A percentile compares a stretch with the other conserved stretches of the same genome.
These are phyloP conservation scores for Dictyostelium capitatum DNA, from an alignment of 78 protist genomes.

Conservation along the genomic window DNA sequence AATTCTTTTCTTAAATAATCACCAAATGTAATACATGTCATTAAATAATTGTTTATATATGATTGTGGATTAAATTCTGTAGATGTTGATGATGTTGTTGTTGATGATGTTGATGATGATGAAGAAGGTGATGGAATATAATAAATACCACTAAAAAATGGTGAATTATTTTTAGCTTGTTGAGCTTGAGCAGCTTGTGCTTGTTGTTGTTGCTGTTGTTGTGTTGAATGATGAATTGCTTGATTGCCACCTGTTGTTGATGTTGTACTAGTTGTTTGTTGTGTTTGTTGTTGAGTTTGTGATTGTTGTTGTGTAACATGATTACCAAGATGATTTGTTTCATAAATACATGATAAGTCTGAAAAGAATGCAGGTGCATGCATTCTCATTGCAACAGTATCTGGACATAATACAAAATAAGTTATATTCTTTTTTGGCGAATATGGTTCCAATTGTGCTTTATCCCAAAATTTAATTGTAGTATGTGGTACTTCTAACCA, in stretches of 20 bases:
- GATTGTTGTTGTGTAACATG: slow-evolving; percentile 52
- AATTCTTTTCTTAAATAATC: slow-evolving; percentile 53
- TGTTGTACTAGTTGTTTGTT: neutral
- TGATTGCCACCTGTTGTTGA: slow-evolving; percentile 15
- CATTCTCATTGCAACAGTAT: slow-evolving; percentile 20
- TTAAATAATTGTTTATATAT: neutral
- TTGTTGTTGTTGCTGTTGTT: slow-evolving; percentile 33
- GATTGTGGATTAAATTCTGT: slow-evolving; percentile 22
- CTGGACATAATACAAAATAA: slow-evolving; percentile 67
- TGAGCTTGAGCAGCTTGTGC: slow-evolving; percentile 4
- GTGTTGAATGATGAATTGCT: neutral
- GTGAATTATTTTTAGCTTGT: slow-evolving; percentile 18
- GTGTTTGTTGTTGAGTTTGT: slow-evolving; percentile 36
- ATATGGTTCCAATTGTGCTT: slow-evolving; percentile 69
- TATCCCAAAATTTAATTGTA: slow-evolving; percentile 60
- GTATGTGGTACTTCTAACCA: slow-evolving; percentile 68
- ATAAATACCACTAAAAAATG: slow-evolving; percentile 34
- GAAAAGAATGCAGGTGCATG: slow-evolving; percentile 47
- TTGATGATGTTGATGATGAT: neutral
- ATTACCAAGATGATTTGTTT: slow-evolving; percentile 65
- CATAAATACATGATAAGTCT: slow-evolving; percentile 56
- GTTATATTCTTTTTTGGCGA: slow-evolving; percentile 82
- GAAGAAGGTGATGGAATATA: slow-evolving; percentile 31
- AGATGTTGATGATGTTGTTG: neutral
- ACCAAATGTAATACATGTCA: slow-evolving; percentile 11